Evolutionary conservation across 805 yeast species (phyloP), one percentile per base, ranked within the genome.

Genomic region (Saccharomycopsis malanga): DNA sequence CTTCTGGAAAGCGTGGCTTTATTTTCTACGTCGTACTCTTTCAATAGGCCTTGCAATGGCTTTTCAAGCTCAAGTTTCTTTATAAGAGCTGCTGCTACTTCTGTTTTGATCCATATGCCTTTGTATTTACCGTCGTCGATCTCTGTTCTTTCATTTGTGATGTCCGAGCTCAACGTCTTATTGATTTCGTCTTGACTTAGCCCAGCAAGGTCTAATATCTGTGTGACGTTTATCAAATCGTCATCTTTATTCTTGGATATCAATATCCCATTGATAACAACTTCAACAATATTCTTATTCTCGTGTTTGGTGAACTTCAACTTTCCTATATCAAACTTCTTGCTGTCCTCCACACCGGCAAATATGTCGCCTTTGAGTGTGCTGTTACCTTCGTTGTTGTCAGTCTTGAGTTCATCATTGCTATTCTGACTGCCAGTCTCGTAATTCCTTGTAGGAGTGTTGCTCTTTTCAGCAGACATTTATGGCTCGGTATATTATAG

Each of bases 61-160:
- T 41, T 12, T 15, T 50, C 37, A 6, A 52, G 17, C 7, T 39
- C 27, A 12, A 46, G 23, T 18, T 34, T 27, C 18, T 46, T 29
- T 3, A 53, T 45, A n/a, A 52, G 20, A 12, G 34, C 30, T 0
- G 46, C 10, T 7, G 53, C 53, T 17, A 35, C 20, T 5, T 39
- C 36, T 3, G 50, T 27, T 6, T 40, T 41, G 18, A 52, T 46
- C 55, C 55, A 52, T 4, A 52, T 42, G 3, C 54, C 53, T 36
- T 49, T 36, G 18, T 44, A 47, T 41, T 45, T 52, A 2, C 54
- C 54, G 21, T 48, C 52, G 17, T 47, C 46, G 7, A 46, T 48
- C 35, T 42, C 45, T 12, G 48, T 50, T 23, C 38, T 42, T 2
- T 30, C 41, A n/a, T 25, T 20, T 12, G 36, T 47, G 6, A 14